These are phyloP conservation scores for Ophiostoma sp. DNA, from an alignment of 2,329 filamentous ascomycete species.

Conservation along the genomic window DNA sequence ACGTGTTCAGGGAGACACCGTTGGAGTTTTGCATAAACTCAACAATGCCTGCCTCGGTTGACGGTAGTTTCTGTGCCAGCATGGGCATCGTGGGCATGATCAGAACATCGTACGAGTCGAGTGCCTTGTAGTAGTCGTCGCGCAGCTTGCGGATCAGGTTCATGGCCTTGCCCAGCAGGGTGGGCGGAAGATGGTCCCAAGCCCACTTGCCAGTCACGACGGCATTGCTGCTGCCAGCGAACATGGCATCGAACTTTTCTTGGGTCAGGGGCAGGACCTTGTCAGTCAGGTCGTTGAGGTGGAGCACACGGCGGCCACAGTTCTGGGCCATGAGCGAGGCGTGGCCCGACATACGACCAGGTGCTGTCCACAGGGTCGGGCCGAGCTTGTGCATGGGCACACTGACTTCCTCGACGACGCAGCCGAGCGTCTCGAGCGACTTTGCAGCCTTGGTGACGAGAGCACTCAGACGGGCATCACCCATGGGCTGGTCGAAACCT, in stretches of 20 bases:
- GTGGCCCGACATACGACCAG: not conserved
- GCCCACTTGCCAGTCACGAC: constrained; percentile 45
- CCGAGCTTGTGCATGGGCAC: constrained; percentile 33
- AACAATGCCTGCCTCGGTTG: constrained; percentile 23
- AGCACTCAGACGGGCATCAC: not conserved
- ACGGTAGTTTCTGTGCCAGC: constrained; percentile 26
- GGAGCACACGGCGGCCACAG: not conserved
- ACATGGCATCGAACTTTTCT: constrained; percentile 26
- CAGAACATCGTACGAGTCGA: constrained; percentile 42
- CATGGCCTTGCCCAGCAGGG: constrained; percentile 38
- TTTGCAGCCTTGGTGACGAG: not conserved
- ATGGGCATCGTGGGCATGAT: constrained; percentile 42
- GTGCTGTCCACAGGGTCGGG: not conserved
- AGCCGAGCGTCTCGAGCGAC: not conserved
- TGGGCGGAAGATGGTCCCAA: constrained; percentile 40
- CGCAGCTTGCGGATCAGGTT: constrained; percentile 43
- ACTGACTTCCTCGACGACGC: constrained; percentile 29
- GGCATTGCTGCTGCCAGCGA: constrained; percentile 32
- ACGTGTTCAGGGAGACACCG: constrained; percentile 29
- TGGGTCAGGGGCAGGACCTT: constrained; percentile 27
- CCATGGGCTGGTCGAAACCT: not conserved
- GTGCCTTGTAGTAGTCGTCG: constrained; percentile 40
- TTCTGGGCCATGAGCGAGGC: constrained; percentile 12
- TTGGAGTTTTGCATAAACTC: constrained; percentile 18
- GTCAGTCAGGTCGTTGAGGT: constrained; percentile 29